Evolutionary conservation across 164 flowering plant species (phyloP).

Genomic region (Taxillus chinensis): DNA sequence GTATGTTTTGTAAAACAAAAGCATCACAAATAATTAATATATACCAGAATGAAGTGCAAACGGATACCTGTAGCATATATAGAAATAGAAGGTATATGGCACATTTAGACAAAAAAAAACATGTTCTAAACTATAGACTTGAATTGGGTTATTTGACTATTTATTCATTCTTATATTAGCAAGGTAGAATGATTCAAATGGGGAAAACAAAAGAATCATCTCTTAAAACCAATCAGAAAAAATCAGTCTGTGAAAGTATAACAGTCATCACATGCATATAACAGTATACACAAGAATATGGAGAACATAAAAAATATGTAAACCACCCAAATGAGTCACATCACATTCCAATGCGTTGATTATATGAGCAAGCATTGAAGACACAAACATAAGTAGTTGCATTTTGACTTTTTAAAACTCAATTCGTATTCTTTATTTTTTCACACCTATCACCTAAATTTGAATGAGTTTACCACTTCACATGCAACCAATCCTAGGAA

Average conservation of each 20-base stretch:
- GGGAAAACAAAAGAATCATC: too few species aligned
- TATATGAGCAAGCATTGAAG: background rate
- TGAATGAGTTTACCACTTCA: too few species aligned
- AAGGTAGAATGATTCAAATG: too few species aligned
- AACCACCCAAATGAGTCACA: background rate
- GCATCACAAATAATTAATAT: background rate
- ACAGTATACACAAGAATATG: background rate
- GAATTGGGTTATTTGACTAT: background rate
- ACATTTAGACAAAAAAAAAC: background rate
- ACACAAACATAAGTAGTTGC: background rate
- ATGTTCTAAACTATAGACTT: background rate
- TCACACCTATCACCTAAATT: too few species aligned
- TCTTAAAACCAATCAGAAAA: too few species aligned
- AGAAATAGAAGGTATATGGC: background rate
- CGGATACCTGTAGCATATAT: background rate
- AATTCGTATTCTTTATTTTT: background rate
- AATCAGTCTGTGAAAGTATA: too few species aligned
- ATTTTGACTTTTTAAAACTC: background rate
- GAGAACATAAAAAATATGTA: background rate
- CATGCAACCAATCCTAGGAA: too few species aligned
- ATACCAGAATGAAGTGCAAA: slow-evolving; percentile 2
- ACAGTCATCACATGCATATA: background rate
- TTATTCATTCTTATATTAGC: background rate
- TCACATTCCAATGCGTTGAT: too few species aligned
- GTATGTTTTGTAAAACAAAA: slow-evolving; percentile 1